These are phyloP conservation scores for Russula earlei DNA, from an alignment of 768 basidiomycete genomes.

Conservation along the genomic window DNA sequence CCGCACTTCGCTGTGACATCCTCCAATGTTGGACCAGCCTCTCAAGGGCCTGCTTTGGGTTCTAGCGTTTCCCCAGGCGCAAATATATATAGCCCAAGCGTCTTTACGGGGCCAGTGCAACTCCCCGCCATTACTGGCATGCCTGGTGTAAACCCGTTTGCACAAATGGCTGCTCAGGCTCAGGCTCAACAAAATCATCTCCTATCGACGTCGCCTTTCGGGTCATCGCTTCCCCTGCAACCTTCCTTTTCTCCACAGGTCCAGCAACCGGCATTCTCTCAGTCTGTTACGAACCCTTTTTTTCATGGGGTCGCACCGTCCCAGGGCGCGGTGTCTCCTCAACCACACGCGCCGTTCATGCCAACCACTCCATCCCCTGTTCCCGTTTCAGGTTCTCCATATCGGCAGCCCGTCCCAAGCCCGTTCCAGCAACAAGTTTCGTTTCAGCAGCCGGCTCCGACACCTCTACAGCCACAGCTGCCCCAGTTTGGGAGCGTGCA, in stretches of 20 bases:
- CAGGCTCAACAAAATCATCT: slow-evolving; percentile 18
- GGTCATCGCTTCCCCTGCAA: slow-evolving; percentile 25
- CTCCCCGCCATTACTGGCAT: background rate
- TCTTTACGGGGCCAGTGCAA: background rate
- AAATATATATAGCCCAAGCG: slow-evolving; percentile 13
- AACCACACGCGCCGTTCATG: slow-evolving; percentile 20
- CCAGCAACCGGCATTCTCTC: slow-evolving; percentile 14
- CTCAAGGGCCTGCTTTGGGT: slow-evolving; percentile 12
- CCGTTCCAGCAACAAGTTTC: slow-evolving; percentile 8
- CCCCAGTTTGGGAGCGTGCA: slow-evolving; percentile 12
- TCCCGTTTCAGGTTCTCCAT: slow-evolving; percentile 15
- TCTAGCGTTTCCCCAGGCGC: slow-evolving; percentile 10
- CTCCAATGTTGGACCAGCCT: slow-evolving; percentile 20
- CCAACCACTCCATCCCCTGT: slow-evolving; percentile 12
- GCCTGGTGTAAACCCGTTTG: slow-evolving; percentile 13
- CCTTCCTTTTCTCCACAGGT: slow-evolving; percentile 19
- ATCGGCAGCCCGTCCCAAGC: slow-evolving; percentile 19
- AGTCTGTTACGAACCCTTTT: slow-evolving; percentile 5
- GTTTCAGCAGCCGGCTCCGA: slow-evolving; percentile 10
- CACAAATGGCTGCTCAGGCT: slow-evolving; percentile 15
- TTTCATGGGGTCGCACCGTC: slow-evolving; percentile 26
- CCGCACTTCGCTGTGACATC: background rate
- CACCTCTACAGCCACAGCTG: background rate
- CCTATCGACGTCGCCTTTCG: slow-evolving; percentile 5
- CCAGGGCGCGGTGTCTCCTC: slow-evolving; percentile 26